A percentile compares a stretch with the other conserved stretches of the same genome.
These are phyloP conservation scores for Verticillium nonalfalfae DNA, from an alignment of 2,329 filamentous ascomycete genomes.

Conservation along the genomic window DNA sequence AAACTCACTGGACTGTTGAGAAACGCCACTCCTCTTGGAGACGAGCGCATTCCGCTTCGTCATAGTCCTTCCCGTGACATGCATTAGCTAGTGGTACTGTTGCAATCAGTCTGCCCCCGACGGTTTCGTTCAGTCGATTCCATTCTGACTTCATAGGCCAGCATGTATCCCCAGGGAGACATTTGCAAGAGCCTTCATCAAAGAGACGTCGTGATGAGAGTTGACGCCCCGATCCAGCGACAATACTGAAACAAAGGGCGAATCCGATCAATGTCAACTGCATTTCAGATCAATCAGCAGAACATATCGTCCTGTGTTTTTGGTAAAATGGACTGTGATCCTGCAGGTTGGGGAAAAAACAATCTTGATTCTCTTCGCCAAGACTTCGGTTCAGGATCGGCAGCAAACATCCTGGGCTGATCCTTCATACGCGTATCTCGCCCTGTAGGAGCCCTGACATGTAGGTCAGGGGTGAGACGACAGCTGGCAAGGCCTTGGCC, in stretches of 20 bases:
- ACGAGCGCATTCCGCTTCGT: conserved; percentile 1
- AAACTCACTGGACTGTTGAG: neutral
- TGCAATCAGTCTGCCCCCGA: conserved; percentile 25
- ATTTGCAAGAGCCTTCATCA: conserved; percentile 21
- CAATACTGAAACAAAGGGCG: neutral
- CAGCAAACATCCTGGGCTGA: no score
- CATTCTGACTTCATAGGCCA: conserved; percentile 20
- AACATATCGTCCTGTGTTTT: neutral
- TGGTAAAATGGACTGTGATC: no score
- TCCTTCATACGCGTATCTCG: no score
- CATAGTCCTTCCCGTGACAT: conserved; percentile 22
- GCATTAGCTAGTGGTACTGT: conserved; percentile 20
- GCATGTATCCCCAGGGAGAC: conserved; percentile 21
- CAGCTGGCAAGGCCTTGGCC: no score
- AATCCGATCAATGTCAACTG: neutral
- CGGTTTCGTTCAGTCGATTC: conserved; percentile 25
- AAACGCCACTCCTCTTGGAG: conserved; percentile 20
- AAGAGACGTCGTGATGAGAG: neutral
- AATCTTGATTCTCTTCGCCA: no score
- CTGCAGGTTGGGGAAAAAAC: no score
- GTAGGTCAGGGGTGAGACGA: no score
- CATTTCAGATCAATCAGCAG: neutral
- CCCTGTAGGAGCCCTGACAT: no score
- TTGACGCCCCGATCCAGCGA: neutral
- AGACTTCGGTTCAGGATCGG: no score